A percentile compares a stretch with the other conserved stretches of the same genome.
phyloP scores from a whole-genome alignment of 441 rosid genomes.

The Populus hybrid region DNA sequence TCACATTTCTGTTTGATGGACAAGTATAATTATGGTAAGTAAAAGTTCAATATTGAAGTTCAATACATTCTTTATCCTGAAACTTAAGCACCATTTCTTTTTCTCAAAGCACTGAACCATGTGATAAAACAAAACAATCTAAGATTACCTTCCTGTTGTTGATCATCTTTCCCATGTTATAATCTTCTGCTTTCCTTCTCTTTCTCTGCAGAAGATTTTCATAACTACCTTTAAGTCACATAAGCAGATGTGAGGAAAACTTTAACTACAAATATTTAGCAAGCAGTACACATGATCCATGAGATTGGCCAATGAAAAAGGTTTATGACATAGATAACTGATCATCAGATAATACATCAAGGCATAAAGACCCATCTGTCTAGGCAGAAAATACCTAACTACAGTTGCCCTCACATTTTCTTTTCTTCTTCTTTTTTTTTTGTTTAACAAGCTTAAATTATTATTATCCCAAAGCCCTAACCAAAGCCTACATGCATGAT shows the following conservation, averaged over 20 bases:
- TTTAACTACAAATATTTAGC: background rate
- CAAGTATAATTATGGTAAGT: background rate
- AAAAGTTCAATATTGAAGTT: background rate
- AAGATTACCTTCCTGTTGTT: constrained; percentile 60
- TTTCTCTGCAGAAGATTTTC: constrained; percentile 61
- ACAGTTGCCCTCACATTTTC: background rate
- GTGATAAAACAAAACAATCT: background rate
- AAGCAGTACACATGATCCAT: background rate
- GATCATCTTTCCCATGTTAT: constrained; percentile 53
- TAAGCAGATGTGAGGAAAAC: background rate
- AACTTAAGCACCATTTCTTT: background rate
- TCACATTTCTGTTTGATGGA: background rate
- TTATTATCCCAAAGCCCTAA: background rate
- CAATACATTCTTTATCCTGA: background rate
- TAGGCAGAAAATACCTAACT: background rate
- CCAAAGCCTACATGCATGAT: background rate
- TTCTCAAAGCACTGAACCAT: background rate
- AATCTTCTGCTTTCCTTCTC: constrained; percentile 83
- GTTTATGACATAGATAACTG: background rate
- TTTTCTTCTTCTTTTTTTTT: background rate
- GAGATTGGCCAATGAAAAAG: background rate
- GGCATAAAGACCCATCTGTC: background rate
- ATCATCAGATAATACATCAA: background rate
- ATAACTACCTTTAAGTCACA: constrained; percentile 6
- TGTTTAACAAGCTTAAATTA: background rate